phyloP scores from a whole-genome alignment of 2,329 filamentous ascomycete genomes.

The Incumbomyces delicatus region DNA sequence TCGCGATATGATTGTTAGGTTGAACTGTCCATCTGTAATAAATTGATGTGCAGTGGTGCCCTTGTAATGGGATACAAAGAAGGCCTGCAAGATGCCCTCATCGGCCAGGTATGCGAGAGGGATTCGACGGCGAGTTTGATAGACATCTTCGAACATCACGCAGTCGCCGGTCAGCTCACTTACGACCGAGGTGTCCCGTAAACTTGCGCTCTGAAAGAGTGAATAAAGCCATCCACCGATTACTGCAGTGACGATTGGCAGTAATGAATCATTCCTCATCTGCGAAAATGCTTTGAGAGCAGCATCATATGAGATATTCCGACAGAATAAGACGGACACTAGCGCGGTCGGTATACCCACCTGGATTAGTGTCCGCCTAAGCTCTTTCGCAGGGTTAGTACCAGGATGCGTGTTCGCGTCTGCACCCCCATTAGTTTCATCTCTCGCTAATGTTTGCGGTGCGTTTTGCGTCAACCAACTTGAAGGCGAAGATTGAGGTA shows the following conservation, averaged over 20 bases:
- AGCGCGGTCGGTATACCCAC: neutral
- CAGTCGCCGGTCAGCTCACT: neutral
- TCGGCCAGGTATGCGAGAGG: neutral
- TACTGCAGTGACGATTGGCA: neutral
- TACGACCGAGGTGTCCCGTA: neutral
- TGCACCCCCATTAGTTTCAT: no score
- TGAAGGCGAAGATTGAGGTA: no score
- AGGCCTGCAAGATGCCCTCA: neutral
- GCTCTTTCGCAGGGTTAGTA: no score
- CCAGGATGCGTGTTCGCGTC: no score
- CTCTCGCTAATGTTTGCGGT: no score
- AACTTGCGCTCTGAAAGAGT: neutral
- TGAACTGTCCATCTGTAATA: neutral
- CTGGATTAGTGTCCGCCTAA: neutral
- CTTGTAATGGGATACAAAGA: neutral
- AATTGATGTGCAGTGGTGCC: neutral
- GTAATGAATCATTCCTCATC: neutral
- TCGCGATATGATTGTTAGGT: neutral
- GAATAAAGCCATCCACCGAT: neutral
- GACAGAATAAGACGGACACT: neutral
- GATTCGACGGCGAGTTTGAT: neutral
- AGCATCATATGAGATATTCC: neutral
- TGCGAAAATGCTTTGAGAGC: neutral
- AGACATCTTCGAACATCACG: neutral
- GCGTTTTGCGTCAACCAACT: no score